Evolutionary conservation across 805 yeast species (phyloP), one percentile per base, ranked within the genome.

Genomic region (Candida ipomoeae): DNA sequence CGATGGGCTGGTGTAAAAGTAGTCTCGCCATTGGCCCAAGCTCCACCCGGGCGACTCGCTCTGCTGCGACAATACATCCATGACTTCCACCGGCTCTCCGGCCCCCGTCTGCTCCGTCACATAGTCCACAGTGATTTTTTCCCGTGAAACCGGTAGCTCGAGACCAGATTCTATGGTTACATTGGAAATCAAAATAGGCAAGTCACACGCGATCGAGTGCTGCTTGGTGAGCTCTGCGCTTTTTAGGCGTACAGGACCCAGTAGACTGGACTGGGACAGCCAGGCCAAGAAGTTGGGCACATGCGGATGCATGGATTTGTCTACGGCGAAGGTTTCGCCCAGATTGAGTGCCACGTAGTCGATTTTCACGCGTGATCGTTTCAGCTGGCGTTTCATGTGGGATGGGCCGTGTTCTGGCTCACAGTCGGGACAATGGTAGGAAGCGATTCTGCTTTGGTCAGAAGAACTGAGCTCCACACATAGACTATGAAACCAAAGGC

Each of bases 11-110:
- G 72, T 62, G 23, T 73, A 65, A 65, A 82, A 88, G 64, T 89
- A 90, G 35, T 85, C 84, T 48, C 82, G 69, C 96, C 97, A 90
- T 53, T 72, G 74, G 1, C 77, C 77, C 71, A 89, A 65, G 17
- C 78, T 74, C 96, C 96, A 89, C 11, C 78, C 76, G 0, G 84
- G 81, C 11, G 73, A 61, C 26, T 72, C 74, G 36, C 81, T 78
- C 49, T 85, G 84, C 60, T 90, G 97, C 0, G 95, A 84, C 20
- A 86, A 73, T 3, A 89, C 96, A 63, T 90, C 96, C 92, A 90
- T 88, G 1, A 90, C 96, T 49, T 88, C 95, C 1, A 90, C 78
- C 0, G 77, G 77, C 3, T 69, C 68, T 36, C 83, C 85, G 4
- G 68, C 78, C 0, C 96, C 96, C 26, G 89, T 76, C 11, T 73